Evolutionary conservation across 129 eudicot genomes (phyloP).

Genomic region (Mikania micrantha): DNA sequence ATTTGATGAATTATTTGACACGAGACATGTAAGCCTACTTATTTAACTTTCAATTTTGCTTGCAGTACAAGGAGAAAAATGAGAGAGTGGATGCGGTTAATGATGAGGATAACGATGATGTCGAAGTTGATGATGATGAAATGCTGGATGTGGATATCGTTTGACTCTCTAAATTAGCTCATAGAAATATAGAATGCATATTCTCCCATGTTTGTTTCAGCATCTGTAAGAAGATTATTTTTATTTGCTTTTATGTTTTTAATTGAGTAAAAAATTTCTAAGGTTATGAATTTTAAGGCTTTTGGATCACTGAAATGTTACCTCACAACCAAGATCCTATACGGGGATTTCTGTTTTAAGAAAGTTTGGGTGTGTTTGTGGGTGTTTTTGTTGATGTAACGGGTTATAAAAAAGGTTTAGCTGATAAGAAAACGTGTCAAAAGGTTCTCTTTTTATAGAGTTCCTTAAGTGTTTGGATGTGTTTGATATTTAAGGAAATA

Average conservation of each 20-base stretch:
- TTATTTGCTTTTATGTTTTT: not conserved
- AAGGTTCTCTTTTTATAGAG: too few relatives aligned
- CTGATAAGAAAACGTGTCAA: too few relatives aligned
- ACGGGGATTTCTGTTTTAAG: not conserved
- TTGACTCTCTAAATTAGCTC: not conserved
- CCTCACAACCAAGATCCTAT: not conserved
- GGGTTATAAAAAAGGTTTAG: too few relatives aligned
- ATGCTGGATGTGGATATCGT: conserved; percentile 36
- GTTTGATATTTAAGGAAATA: too few relatives aligned
- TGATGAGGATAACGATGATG: conserved; percentile 19
- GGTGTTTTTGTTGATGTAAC: too few relatives aligned
- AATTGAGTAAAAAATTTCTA: not conserved
- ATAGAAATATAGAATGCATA: not conserved
- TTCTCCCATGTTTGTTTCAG: not conserved
- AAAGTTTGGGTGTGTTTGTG: too few relatives aligned
- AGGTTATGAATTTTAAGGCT: conserved; percentile 3
- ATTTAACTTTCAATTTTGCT: conserved; percentile 6
- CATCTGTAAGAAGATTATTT: not conserved
- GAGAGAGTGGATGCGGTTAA: conserved; percentile 25
- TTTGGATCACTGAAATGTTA: not conserved
- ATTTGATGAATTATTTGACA: not conserved
- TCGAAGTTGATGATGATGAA: conserved; percentile 17
- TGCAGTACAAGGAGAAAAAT: conserved; percentile 29
- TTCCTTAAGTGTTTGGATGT: too few relatives aligned
- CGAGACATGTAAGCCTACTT: not conserved